A percentile compares a stretch with the other conserved stretches of the same genome.
Conservation (phyloP, 371 early-diverging fungal species). For the Sporodiniella umbellata region DNA sequence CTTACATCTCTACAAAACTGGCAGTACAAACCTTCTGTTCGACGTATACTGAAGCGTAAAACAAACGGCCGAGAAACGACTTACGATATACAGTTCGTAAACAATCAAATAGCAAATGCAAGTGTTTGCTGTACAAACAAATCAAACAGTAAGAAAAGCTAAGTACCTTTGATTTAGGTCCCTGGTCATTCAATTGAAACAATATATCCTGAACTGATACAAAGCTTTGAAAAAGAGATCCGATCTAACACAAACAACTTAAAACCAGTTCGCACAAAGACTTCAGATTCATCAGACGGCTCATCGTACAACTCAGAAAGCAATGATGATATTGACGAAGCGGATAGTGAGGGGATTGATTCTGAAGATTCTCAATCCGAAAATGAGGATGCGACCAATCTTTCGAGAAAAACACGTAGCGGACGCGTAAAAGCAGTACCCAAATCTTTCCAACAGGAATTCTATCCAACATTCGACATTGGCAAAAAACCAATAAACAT, state of each 20-base stretch:
- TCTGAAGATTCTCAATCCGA: background rate
- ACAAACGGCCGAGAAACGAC: constrained; percentile 1
- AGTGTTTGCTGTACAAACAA: no score
- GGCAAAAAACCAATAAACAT: background rate
- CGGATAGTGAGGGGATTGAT: no score
- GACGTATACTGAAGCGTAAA: background rate
- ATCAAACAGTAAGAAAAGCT: background rate
- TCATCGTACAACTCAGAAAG: no score
- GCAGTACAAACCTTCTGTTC: background rate
- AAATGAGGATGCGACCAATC: background rate
- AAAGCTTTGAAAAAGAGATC: constrained; percentile 8
- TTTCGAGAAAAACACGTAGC: background rate
- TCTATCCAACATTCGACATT: background rate
- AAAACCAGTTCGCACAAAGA: no score
- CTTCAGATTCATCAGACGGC: no score
- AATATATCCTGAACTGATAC: background rate
- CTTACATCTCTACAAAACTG: background rate
- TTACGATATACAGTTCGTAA: constrained; percentile 8
- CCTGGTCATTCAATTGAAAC: background rate
- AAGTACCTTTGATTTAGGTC: constrained; percentile 1
- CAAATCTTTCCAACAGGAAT: constrained; percentile 1
- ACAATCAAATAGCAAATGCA: constrained; percentile 9
- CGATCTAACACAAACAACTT: no score
- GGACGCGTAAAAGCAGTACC: background rate
- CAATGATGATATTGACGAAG: no score